Evolutionary conservation across 805 yeast species (phyloP), one percentile per base, ranked within the genome.

Genomic region (Kodamaea neixiangensis): DNA sequence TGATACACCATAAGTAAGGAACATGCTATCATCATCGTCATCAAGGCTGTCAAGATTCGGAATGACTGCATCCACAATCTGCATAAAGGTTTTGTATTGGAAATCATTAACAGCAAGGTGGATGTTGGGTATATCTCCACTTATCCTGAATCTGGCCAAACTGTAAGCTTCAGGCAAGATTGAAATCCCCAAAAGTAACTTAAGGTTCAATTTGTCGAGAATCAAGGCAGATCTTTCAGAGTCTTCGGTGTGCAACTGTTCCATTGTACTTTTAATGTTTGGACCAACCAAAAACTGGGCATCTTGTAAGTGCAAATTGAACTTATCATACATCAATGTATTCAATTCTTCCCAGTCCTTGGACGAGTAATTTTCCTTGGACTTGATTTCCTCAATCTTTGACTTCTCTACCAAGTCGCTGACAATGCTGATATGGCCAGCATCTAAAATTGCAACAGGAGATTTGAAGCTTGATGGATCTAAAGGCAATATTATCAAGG

Each of bases 211-310:
- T 49, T 85, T 85, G 58, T 89, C 96, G 50, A 94, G 74, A 50
- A 94, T 83, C 52, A 84, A 76, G 3, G 87, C 80, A 0, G 82
- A 75, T 53, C 77, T 76, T 15, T 69, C 59, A 3, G 64, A 68
- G 2, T 65, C 68, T 20, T 67, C 70, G 13, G 56, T 57, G 55
- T 85, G 88, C 14, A 91, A 67, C 58, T 88, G 89, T 44, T 80
- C 82, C 72, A 92, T 82, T 0, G 97, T 87, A 0, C 87, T 80
- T 57, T 86, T 81, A 48, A 91, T 85, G 54, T 83, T 81, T 0
- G 96, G 86, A 0, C 97, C 99, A 43, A 94, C 85, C 49, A 94
- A 71, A 31, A 93, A 80, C 63, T 93, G 97, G 0, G 97, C 91
- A 64, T 93, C 94, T 51, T 87, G 86, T 4, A 94, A 73, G 49